phyloP scores from a whole-genome alignment of 257 asterid genomes.

The Jaltomata sinuosa region DNA sequence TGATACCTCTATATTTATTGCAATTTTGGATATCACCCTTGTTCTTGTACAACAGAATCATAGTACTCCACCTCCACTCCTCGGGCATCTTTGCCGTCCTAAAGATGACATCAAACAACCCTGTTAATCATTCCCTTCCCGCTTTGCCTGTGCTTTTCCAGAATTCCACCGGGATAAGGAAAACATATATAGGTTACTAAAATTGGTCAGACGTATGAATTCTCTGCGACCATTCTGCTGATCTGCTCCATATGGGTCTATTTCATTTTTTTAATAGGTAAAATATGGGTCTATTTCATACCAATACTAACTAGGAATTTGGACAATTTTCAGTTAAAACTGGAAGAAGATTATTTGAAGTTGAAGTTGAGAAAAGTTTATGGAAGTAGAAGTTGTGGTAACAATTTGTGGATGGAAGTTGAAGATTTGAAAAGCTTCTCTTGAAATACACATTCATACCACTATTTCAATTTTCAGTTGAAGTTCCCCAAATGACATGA shows the following conservation, averaged over 20 bases:
- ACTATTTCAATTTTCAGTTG: not conserved
- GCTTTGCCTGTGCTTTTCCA: no score
- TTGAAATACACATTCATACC: not conserved
- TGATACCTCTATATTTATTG: no score
- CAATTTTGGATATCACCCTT: no score
- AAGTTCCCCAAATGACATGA: not conserved
- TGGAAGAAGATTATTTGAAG: not conserved
- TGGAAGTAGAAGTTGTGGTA: not conserved
- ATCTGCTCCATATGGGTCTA: not conserved
- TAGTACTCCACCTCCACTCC: no score
- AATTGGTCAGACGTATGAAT: no score
- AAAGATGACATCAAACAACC: no score
- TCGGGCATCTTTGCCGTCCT: no score
- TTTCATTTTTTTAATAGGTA: no score
- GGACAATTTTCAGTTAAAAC: not conserved
- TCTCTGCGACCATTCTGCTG: not conserved
- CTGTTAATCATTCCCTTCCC: no score
- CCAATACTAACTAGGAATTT: not conserved
- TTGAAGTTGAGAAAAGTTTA: not conserved
- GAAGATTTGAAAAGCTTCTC: not conserved
- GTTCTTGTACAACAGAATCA: no score
- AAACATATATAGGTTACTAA: no score
- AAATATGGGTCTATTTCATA: not conserved
- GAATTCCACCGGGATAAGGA: no score
- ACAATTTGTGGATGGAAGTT: not conserved